Percentiles rank a stretch among this genome's conserved stretches.
Conservation (phyloP, 108 stramenopile genomes). For the Craspedostauros australis region DNA sequence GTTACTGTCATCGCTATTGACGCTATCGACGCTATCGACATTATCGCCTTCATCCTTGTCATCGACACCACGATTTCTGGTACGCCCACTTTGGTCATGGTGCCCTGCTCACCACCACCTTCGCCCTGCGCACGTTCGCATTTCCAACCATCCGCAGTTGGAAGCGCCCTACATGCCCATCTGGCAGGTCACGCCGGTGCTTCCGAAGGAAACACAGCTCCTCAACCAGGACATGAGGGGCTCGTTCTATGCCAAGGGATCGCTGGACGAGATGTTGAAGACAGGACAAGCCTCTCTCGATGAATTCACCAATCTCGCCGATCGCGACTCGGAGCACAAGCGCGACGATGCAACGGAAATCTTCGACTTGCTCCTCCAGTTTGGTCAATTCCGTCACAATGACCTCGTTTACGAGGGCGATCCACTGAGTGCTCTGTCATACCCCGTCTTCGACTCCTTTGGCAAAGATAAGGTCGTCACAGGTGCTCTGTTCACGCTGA, state of each 20-base stretch:
- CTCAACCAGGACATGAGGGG: too few species aligned
- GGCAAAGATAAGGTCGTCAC: not conserved
- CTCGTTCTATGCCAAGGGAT: not conserved
- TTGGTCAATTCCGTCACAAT: not conserved
- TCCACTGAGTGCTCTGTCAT: slow-evolving; percentile 4
- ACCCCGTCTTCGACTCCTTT: slow-evolving; percentile 38
- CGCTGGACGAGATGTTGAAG: not conserved
- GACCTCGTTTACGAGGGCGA: not conserved
- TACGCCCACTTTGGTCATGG: too few species aligned
- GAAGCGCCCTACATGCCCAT: too few species aligned
- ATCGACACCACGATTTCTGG: too few species aligned
- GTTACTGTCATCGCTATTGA: too few species aligned
- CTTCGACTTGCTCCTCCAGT: not conserved
- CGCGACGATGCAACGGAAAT: not conserved
- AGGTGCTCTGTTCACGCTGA: not conserved
- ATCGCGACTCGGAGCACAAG: not conserved
- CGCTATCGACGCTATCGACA: too few species aligned
- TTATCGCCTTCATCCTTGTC: too few species aligned
- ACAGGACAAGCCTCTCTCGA: slow-evolving; percentile 3
- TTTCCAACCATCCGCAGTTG: too few species aligned
- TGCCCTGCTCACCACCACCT: too few species aligned
- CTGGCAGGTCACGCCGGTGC: too few species aligned
- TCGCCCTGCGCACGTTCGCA: too few species aligned
- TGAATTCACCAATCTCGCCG: slow-evolving; percentile 6
- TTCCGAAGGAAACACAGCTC: too few species aligned